These are phyloP conservation scores for Lactarius deliciosus DNA, from an alignment of 768 basidiomycete species.

Conservation along the genomic window DNA sequence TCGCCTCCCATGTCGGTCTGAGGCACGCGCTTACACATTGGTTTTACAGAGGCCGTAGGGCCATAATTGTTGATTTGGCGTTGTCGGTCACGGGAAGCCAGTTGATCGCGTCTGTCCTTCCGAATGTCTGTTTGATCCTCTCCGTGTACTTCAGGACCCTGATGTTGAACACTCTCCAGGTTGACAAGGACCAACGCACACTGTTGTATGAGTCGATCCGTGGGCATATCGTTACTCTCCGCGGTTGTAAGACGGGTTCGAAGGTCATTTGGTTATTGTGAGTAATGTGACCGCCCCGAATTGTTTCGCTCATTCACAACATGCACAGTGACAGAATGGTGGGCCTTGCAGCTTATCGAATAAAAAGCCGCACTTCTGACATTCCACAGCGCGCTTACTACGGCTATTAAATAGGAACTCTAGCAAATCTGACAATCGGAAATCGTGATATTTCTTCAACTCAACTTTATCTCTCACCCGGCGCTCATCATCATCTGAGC, in stretches of 20 bases:
- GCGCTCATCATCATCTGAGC: conserved; percentile 15
- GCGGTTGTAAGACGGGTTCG: conserved; percentile 88
- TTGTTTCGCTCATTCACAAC: conserved; percentile 9
- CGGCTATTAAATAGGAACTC: conserved; percentile 36
- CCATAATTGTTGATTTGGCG: conserved; percentile 85
- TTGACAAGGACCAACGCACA: conserved; percentile 83
- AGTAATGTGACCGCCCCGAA: conserved; percentile 28
- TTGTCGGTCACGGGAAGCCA: conserved; percentile 84
- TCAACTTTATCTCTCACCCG: conserved; percentile 19
- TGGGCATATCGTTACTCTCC: conserved; percentile 85
- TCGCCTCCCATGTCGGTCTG: conserved; percentile 19
- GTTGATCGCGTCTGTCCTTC: conserved; percentile 77
- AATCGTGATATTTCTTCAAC: conserved; percentile 24
- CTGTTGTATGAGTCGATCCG: conserved; percentile 82
- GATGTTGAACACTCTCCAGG: conserved; percentile 42
- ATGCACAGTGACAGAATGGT: conserved; percentile 58
- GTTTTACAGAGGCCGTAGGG: conserved; percentile 57
- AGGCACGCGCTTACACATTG: background rate
- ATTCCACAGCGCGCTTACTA: conserved; percentile 58
- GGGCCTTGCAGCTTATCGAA: conserved; percentile 15
- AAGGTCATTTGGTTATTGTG: conserved; percentile 91
- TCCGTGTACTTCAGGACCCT: background rate
- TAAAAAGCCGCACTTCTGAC: conserved; percentile 10
- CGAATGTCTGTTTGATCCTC: conserved; percentile 50
- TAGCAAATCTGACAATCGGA: conserved; percentile 18